Evolutionary conservation across 2,329 filamentous ascomycete genomes (phyloP), one percentile per base, ranked within the genome.

Genomic region (Colletotrichum limetticola): DNA sequence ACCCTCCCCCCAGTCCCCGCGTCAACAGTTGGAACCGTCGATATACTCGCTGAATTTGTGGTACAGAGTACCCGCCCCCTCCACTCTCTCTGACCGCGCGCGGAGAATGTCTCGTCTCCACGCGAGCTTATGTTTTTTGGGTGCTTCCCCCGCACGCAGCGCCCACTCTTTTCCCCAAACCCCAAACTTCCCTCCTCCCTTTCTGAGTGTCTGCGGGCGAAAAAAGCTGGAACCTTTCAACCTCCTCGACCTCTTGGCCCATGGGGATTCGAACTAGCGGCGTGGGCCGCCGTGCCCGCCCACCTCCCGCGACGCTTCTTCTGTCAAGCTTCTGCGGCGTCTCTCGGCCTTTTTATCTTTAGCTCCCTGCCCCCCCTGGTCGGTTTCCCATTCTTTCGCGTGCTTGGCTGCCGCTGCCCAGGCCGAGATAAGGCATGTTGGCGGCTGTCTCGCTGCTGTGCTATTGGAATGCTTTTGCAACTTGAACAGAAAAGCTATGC

Each of bases 21-120:
- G 49, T 42, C 60, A 26, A 37, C 42, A 49, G 19, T 49, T 16
- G 5, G 19, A n/a, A 49, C 26, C 60, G 60, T 71, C 30, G 60
- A 46, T 71, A 73, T 73, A n/a, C 35, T 73, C 66, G 74, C 49
- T 75, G 73, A 74, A 64, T 55, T n/a, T 35, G 32, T 1, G 32
- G 32, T 32, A 32, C 32, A 32, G 11, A 12, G 32, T 35, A 35
- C 42, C 42, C 42, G 42, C 19, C 42, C 37, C 42, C 42, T n/a
- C 42, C 42, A 42, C 37, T 16, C 32, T n/a, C 30, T 35, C 57
- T 22, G 57, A 37, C 30, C 14, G 32, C 57, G 57, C 32, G 57
- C n/a, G n/a, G 57, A 16, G 32, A 24, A 7, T 42, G 37, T 42
- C 37, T 42, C 37, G 37, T 42, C 37, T 14, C 37, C 37, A 42